Evolutionary conservation across 2,329 filamentous ascomycete genomes (phyloP).

Genomic region (Neospermospora avenae): DNA sequence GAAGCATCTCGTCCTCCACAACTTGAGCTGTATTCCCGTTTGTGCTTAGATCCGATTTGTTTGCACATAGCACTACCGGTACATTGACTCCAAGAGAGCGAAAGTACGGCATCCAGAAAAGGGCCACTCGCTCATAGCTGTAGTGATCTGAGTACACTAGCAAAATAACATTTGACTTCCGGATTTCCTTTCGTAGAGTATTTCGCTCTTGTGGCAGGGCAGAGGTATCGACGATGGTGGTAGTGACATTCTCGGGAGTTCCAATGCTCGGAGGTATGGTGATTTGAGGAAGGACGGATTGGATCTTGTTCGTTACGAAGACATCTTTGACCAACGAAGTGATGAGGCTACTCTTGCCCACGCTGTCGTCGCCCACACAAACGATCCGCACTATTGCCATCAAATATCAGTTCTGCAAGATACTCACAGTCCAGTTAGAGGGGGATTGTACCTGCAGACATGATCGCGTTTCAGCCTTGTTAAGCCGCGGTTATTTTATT

Average conservation of each 20-base stretch:
- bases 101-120: conserved; percentile 99
- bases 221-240: conserved; percentile 95
- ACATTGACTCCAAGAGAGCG: conserved; percentile 97
- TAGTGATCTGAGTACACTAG: conserved; percentile 98
- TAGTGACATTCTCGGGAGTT: conserved; percentile 94
- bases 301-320: conserved; percentile 94
- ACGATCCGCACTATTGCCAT: conserved; percentile 72
- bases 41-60: conserved; percentile 86
- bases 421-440: background rate
- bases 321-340: conserved; percentile 95
- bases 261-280: conserved; percentile 91
- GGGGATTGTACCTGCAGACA: conserved; percentile 31
- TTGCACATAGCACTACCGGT: conserved; percentile 92
- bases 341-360: conserved; percentile 91
- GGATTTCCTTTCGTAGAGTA: conserved; percentile 86
- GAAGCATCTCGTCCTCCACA: conserved; percentile 95
- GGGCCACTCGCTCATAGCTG: conserved; percentile 93
- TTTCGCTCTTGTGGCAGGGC: conserved; percentile 90
- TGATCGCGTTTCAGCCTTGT: conserved; percentile 29
- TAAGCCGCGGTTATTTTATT: conserved; percentile 23
- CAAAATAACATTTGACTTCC: conserved; percentile 94
- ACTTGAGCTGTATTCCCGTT: conserved; percentile 78
- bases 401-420: background rate
- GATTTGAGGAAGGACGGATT: conserved; percentile 89
- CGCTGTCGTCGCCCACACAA: conserved; percentile 92